Conservation (phyloP, 768 basidiomycete genomes). For the Tremella yokohamensis region DNA sequence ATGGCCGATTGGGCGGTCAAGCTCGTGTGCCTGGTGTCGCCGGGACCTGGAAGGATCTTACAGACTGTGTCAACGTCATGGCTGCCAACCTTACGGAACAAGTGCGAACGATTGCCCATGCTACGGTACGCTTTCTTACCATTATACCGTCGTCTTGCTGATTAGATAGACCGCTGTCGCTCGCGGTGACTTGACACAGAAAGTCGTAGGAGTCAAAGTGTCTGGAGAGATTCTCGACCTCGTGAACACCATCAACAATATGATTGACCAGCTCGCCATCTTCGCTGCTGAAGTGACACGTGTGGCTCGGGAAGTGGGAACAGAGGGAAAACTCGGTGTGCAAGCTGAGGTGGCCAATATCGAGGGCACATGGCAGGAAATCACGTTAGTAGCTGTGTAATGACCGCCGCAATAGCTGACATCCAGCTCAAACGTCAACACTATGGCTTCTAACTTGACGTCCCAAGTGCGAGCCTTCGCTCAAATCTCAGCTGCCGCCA, state of each 20-base stretch:
- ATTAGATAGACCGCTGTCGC: conserved; percentile 76
- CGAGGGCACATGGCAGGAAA: conserved; percentile 97
- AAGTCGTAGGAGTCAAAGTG: conserved; percentile 86
- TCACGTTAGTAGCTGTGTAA: conserved; percentile 65
- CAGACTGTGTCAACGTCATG: conserved; percentile 72
- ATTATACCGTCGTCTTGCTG: conserved; percentile 1
- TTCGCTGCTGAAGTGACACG: conserved; percentile 83
- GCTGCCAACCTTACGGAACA: conserved; percentile 76
- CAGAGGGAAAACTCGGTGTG: conserved; percentile 96
- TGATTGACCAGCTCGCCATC: conserved; percentile 56
- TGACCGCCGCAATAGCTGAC: not conserved
- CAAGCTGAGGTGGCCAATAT: conserved; percentile 96
- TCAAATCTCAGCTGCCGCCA: conserved; percentile 96
- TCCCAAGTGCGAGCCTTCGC: conserved; percentile 85
- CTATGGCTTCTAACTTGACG: conserved; percentile 63
- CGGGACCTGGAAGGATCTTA: conserved; percentile 49
- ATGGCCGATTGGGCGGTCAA: conserved; percentile 55
- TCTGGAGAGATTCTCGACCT: conserved; percentile 94
- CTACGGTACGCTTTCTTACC: conserved; percentile 63
- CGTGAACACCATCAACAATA: conserved; percentile 90
- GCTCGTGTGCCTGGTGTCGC: conserved; percentile 49
- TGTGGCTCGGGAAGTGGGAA: conserved; percentile 94
- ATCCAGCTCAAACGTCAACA: conserved; percentile 84
- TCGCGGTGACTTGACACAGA: conserved; percentile 85
- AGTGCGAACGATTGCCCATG: conserved; percentile 77